These are phyloP conservation scores for Davidsoniella eucalypti DNA, from an alignment of 2,329 filamentous ascomycete species.

Conservation along the genomic window DNA sequence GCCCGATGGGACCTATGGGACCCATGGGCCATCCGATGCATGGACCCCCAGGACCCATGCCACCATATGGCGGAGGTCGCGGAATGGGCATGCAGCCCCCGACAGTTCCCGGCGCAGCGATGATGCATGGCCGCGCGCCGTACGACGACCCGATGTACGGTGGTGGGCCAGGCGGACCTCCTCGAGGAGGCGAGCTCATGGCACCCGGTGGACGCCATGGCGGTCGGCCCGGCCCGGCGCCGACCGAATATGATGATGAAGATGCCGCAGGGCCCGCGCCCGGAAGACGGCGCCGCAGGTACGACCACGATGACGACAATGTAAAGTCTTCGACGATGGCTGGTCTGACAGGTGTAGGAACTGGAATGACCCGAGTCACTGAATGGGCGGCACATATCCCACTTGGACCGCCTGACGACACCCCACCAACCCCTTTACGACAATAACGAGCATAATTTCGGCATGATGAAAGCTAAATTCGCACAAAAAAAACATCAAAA, in stretches of 20 bases:
- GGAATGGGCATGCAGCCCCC: slow-evolving; percentile 8
- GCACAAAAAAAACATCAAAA: background rate
- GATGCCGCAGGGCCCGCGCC: slow-evolving; percentile 11
- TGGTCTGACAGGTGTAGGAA: slow-evolving; percentile 28
- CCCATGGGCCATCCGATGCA: slow-evolving; percentile 9
- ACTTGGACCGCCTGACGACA: slow-evolving; percentile 24
- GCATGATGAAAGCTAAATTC: too few relatives aligned
- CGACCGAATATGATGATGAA: slow-evolving; percentile 11
- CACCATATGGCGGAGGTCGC: slow-evolving; percentile 7
- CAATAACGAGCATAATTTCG: background rate
- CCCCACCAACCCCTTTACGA: slow-evolving; percentile 3
- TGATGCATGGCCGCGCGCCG: slow-evolving; percentile 4
- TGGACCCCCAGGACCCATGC: slow-evolving; percentile 2
- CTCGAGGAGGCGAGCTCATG: slow-evolving; percentile 9
- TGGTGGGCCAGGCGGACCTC: slow-evolving; percentile 10
- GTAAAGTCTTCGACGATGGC: slow-evolving; percentile 28
- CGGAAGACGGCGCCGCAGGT: slow-evolving; percentile 12
- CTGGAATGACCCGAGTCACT: slow-evolving; percentile 30
- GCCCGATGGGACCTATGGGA: slow-evolving; percentile 5
- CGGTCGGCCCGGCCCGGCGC: slow-evolving; percentile 3
- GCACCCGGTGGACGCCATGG: slow-evolving; percentile 5
- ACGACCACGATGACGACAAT: slow-evolving; percentile 9
- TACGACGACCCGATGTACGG: slow-evolving; percentile 10
- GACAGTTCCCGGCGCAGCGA: background rate
- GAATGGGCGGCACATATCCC: slow-evolving; percentile 34